Conservation (phyloP, 2,329 filamentous ascomycete genomes). For the Gyromitra esculenta region DNA sequence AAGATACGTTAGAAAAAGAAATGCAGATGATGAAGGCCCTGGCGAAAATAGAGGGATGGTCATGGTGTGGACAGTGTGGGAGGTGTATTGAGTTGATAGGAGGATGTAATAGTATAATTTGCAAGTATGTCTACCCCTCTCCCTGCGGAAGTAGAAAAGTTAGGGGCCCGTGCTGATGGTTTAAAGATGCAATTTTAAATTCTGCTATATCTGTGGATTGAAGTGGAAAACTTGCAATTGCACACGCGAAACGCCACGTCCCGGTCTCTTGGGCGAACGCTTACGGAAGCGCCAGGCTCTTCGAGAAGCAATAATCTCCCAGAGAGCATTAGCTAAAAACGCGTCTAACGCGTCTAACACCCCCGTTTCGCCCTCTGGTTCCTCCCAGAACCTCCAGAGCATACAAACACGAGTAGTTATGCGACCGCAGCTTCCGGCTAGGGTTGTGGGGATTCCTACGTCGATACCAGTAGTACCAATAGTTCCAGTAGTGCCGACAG, state of each 20-base stretch:
- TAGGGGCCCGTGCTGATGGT: not conserved
- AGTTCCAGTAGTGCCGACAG: not conserved
- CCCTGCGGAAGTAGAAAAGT: not conserved
- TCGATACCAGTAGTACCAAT: not conserved
- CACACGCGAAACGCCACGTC: constrained; percentile 5
- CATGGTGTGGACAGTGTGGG: constrained; percentile 75
- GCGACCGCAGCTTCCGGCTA: no score
- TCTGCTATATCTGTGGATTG: constrained; percentile 83
- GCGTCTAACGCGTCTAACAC: no score
- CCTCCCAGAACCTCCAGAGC: not conserved
- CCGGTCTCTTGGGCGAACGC: not conserved
- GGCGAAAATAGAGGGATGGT: constrained; percentile 19
- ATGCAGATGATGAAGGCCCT: not conserved
- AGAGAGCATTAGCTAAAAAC: no score
- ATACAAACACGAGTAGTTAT: no score
- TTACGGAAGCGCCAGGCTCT: not conserved
- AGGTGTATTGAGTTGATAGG: constrained; percentile 79
- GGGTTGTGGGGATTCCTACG: no score
- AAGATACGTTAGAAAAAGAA: not conserved
- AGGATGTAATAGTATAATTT: constrained; percentile 84
- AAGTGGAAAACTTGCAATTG: constrained; percentile 68
- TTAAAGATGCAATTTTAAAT: constrained; percentile 82
- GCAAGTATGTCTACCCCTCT: constrained; percentile 22
- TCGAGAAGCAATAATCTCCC: not conserved
- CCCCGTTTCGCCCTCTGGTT: not conserved